phyloP scores from a whole-genome alignment of 805 yeast species.

The Metschnikowia drakensbergensis region DNA sequence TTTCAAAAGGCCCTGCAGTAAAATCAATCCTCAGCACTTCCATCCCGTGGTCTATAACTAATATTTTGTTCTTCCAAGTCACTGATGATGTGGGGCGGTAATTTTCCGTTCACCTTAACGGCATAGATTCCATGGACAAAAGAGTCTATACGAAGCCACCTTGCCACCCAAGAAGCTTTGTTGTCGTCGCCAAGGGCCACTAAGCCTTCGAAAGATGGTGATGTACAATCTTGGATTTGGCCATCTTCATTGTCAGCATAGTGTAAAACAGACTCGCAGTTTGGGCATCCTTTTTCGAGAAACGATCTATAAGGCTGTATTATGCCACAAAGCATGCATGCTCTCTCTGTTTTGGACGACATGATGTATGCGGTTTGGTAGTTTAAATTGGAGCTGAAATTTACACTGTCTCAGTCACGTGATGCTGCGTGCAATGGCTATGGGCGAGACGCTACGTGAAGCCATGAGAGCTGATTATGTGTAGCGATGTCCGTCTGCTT shows the following conservation, averaged over 20 bases:
- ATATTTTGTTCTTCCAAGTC: slow-evolving; percentile 72
- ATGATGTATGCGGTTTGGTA: slow-evolving; percentile 17
- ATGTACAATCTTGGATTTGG: slow-evolving; percentile 84
- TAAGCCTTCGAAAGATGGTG: slow-evolving; percentile 93
- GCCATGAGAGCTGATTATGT: too few relatives aligned
- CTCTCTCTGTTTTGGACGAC: slow-evolving; percentile 75
- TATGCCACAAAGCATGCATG: slow-evolving; percentile 95
- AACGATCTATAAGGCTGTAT: slow-evolving; percentile 74
- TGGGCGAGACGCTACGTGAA: background rate
- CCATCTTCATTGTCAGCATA: slow-evolving; percentile 76
- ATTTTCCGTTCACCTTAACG: slow-evolving; percentile 84
- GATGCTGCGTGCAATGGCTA: background rate
- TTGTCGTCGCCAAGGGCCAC: slow-evolving; percentile 84
- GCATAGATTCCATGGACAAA: slow-evolving; percentile 91
- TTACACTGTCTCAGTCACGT: slow-evolving; percentile 1
- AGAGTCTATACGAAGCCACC: slow-evolving; percentile 89
- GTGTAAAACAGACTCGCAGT: slow-evolving; percentile 86
- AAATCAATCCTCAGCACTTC: slow-evolving; percentile 62
- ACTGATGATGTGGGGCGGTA: slow-evolving; percentile 80
- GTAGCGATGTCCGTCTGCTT: too few relatives aligned
- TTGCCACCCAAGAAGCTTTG: slow-evolving; percentile 88
- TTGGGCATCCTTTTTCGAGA: slow-evolving; percentile 87
- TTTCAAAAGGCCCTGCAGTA: background rate
- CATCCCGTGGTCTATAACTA: slow-evolving; percentile 92
- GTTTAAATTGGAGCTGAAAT: background rate